These are phyloP conservation scores for Ustilago tritici DNA, from an alignment of 1,284 basidiomycete species.

Conservation along the genomic window DNA sequence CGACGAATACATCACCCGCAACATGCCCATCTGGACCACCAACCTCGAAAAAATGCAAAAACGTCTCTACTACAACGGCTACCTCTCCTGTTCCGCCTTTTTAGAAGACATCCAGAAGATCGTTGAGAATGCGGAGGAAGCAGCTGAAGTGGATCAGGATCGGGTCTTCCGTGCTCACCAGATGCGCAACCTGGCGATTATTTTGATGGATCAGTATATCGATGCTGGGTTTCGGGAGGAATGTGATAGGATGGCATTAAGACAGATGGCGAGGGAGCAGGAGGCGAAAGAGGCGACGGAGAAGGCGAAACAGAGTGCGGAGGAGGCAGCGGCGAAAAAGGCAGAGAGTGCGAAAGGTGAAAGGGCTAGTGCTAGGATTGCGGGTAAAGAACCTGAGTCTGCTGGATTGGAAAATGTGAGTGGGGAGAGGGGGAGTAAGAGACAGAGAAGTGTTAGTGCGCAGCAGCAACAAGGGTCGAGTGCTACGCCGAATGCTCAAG, in stretches of 20 bases:
- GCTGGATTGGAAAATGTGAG: conserved; percentile 37
- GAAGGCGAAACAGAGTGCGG: conserved; percentile 71
- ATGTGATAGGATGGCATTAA: conserved; percentile 86
- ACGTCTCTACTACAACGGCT: conserved; percentile 86
- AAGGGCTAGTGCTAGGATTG: conserved; percentile 74
- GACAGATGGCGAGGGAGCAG: conserved; percentile 77
- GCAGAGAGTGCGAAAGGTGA: conserved; percentile 50
- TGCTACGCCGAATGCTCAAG: too few relatives aligned
- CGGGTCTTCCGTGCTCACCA: conserved; percentile 84
- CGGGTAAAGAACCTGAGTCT: conserved; percentile 78
- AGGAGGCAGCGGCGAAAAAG: conserved; percentile 48
- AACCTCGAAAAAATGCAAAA: conserved; percentile 86
- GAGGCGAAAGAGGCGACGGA: conserved; percentile 73
- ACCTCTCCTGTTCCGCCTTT: conserved; percentile 88
- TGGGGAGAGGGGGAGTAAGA: conserved; percentile 36
- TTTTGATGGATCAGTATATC: conserved; percentile 86
- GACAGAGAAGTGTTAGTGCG: conserved; percentile 44
- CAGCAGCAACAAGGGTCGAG: background rate
- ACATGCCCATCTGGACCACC: conserved; percentile 65
- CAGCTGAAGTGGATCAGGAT: conserved; percentile 76
- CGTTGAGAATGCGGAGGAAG: conserved; percentile 81
- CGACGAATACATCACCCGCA: conserved; percentile 45
- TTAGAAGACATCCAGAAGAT: conserved; percentile 89
- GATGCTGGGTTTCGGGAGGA: conserved; percentile 84
- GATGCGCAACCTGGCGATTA: conserved; percentile 86